Percentiles rank a stretch among this genome's conserved stretches.
These are phyloP conservation scores for Oryza officinalis DNA, from an alignment of 176 grass and related monocot genomes.

Conservation along the genomic window DNA sequence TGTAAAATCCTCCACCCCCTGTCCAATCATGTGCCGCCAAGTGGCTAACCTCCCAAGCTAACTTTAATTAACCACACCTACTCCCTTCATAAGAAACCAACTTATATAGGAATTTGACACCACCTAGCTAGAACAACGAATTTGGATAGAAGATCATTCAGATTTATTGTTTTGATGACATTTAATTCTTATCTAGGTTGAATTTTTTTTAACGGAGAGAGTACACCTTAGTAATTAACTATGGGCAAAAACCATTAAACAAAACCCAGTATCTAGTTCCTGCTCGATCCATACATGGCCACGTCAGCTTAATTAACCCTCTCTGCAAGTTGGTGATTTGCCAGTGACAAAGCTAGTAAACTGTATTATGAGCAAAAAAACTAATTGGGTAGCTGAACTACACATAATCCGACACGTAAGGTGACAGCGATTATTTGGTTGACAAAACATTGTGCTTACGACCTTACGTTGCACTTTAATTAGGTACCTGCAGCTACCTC, in stretches of 20 bases:
- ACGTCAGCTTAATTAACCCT: not conserved
- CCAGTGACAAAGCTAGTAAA: not conserved
- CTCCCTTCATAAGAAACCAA: too few species aligned
- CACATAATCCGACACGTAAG: not conserved
- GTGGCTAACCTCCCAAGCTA: not conserved
- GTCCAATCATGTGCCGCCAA: not conserved
- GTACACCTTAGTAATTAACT: not conserved
- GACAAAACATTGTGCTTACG: not conserved
- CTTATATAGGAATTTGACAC: too few species aligned
- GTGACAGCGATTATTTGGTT: not conserved
- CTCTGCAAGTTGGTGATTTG: not conserved
- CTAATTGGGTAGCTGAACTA: not conserved
- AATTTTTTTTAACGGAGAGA: too few species aligned
- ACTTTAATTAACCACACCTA: not conserved
- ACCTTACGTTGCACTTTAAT: not conserved
- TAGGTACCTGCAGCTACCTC: not conserved
- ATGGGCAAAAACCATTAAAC: not conserved
- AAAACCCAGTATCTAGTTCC: not conserved
- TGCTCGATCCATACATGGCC: not conserved
- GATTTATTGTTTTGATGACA: too few species aligned
- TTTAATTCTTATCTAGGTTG: too few species aligned
- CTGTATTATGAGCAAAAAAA: not conserved
- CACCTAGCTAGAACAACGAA: accelerated
- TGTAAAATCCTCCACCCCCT: not conserved
- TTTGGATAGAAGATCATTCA: too few species aligned